A percentile compares a stretch with the other conserved stretches of the same genome.
These are phyloP conservation scores for Fusarium nodosum DNA, from an alignment of 2,329 filamentous ascomycete species.

Conservation along the genomic window DNA sequence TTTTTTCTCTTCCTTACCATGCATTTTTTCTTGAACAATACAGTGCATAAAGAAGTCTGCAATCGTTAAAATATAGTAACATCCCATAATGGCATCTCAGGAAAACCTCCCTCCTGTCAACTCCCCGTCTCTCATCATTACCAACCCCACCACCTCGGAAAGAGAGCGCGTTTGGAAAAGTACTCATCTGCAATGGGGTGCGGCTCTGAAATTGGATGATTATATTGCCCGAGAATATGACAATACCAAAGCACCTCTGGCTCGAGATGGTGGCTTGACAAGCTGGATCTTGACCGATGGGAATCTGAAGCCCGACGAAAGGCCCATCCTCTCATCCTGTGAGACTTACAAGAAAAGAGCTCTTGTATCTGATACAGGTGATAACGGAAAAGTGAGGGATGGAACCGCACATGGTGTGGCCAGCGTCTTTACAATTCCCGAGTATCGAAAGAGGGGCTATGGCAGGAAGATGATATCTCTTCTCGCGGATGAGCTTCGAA, in stretches of 20 bases:
- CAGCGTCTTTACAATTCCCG: conserved; percentile 80
- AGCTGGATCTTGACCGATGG: conserved; percentile 74
- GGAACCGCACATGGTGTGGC: conserved; percentile 79
- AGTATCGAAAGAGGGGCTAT: conserved; percentile 79
- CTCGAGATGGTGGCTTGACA: conserved; percentile 69
- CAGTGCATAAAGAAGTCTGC: neutral
- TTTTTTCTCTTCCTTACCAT: neutral
- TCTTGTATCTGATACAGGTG: conserved; percentile 56
- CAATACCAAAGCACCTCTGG: conserved; percentile 69
- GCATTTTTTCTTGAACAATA: too few relatives aligned
- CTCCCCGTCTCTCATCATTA: conserved; percentile 57
- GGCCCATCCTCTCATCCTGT: conserved; percentile 72
- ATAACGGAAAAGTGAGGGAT: conserved; percentile 59
- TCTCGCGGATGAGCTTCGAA: conserved; percentile 62
- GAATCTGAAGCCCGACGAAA: conserved; percentile 54
- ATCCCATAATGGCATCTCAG: conserved; percentile 38
- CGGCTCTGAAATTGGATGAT: conserved; percentile 64
- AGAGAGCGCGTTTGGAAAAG: conserved; percentile 66
- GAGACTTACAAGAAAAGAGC: conserved; percentile 74
- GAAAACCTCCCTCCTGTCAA: conserved; percentile 43
- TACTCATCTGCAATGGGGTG: conserved; percentile 71
- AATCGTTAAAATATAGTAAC: neutral
- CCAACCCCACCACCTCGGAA: conserved; percentile 70
- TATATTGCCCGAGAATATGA: conserved; percentile 73
- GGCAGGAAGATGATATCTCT: conserved; percentile 81